Conservation (phyloP, 306 rosid species). For the Trifolium repens region DNA sequence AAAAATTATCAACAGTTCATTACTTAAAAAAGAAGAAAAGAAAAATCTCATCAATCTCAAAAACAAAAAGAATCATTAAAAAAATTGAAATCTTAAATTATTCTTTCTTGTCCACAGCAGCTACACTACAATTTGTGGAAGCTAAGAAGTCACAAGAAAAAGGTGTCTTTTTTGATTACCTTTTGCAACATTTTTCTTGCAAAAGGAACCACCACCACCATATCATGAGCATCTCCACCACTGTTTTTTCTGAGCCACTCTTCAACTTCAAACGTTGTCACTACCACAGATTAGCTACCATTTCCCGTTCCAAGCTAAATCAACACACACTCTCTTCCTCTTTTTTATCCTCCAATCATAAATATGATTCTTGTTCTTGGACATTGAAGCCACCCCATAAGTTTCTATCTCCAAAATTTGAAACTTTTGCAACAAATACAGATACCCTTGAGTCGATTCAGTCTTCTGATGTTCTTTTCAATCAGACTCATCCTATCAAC, state of each 20-base stretch:
- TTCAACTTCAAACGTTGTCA: conserved; percentile 43
- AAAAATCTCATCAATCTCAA: background rate
- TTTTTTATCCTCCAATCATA: conserved; percentile 30
- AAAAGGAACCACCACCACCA: conserved; percentile 22
- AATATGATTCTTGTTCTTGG: conserved; percentile 46
- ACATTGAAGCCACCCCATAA: conserved; percentile 43
- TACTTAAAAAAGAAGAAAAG: background rate
- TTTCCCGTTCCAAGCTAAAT: conserved; percentile 43
- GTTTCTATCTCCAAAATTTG: conserved; percentile 45
- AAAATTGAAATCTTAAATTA: background rate
- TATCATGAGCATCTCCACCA: conserved; percentile 76
- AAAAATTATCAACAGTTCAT: background rate
- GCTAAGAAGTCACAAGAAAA: background rate
- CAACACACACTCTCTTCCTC: conserved; percentile 39
- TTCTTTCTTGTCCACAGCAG: conserved; percentile 23
- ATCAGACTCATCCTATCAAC: conserved; percentile 59
- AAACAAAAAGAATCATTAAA: background rate
- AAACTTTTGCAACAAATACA: conserved; percentile 50
- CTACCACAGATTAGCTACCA: conserved; percentile 28
- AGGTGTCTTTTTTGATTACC: background rate
- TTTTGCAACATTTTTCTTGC: conserved; percentile 33
- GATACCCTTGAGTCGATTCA: conserved; percentile 52
- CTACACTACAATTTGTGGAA: background rate
- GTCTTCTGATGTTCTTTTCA: conserved; percentile 50
- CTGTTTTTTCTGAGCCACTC: conserved; percentile 59